Conservation (phyloP, 371 early-diverging fungal species). For the Lichtheimia ramosa region DNA sequence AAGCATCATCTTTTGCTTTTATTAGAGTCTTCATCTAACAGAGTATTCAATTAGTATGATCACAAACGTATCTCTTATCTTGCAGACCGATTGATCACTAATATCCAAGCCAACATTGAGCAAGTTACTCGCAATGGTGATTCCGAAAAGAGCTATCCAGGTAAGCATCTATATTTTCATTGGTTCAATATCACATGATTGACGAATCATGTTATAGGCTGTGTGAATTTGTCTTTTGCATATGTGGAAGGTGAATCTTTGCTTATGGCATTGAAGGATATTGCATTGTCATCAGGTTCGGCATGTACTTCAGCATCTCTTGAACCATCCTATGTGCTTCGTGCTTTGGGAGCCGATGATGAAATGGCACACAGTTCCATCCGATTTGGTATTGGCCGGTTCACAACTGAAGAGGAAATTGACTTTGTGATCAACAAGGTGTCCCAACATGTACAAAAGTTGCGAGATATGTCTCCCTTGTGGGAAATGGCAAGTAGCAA, state of each 20-base stretch:
- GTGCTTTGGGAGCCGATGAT: conserved; percentile 98
- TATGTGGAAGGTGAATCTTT: conserved; percentile 99
- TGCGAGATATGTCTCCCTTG: conserved; percentile 98
- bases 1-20: neutral
- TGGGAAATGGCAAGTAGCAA: conserved; percentile 91
- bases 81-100: conserved; percentile 78
- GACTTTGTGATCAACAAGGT: conserved; percentile 90
- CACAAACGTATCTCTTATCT: conserved; percentile 70
- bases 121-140: conserved; percentile 93
- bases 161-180: conserved; percentile 14
- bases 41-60: conserved; percentile 68
- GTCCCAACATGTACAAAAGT: conserved; percentile 84
- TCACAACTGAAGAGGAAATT: conserved; percentile 97
- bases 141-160: conserved; percentile 79
- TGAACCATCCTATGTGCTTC: conserved; percentile 98
- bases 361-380: conserved; percentile 99
- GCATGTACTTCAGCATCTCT: conserved; percentile 99
- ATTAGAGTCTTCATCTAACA: no score
- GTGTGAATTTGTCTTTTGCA: conserved; percentile 99
- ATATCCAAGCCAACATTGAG: conserved; percentile 75
- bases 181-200: neutral
- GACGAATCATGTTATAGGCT: conserved; percentile 55
- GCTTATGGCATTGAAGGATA: conserved; percentile 98
- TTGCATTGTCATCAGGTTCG: conserved; percentile 97
- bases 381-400: conserved; percentile 98